Evolutionary conservation across 169 alveolate genomes (phyloP).

Genomic region (Plasmodium vinckei): DNA sequence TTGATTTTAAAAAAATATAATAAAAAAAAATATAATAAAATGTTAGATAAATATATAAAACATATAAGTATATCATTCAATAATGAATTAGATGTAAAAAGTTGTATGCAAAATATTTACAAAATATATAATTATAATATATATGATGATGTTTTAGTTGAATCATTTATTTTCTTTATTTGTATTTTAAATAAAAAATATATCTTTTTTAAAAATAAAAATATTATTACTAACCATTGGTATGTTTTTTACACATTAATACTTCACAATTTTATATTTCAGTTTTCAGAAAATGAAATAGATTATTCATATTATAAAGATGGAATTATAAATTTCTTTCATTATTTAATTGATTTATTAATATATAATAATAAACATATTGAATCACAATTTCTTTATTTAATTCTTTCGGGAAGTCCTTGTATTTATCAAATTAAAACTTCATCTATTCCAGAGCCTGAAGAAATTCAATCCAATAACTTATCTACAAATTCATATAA

Average conservation of each 20-base stretch:
- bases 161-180: slow-evolving; percentile 49
- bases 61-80: slow-evolving; percentile 9
- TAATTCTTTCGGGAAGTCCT: neutral
- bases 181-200: slow-evolving; percentile 39
- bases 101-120: slow-evolving; percentile 34
- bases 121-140: slow-evolving; percentile 55
- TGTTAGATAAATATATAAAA: slow-evolving; percentile 46
- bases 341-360: slow-evolving; percentile 23
- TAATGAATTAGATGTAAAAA: slow-evolving; percentile 38
- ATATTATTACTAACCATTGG: slow-evolving; percentile 45
- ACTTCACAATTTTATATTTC: slow-evolving; percentile 53
- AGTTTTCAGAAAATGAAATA: slow-evolving; percentile 36
- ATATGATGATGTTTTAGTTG: slow-evolving; percentile 13
- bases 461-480: too few species aligned
- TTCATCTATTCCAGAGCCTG: too few species aligned
- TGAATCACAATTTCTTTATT: slow-evolving; percentile 40
- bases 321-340: slow-evolving; percentile 26
- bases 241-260: slow-evolving; percentile 19
- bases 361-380: slow-evolving; percentile 3
- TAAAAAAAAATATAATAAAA: slow-evolving; percentile 38
- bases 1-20: slow-evolving; percentile 58
- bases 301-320: slow-evolving; percentile 27
- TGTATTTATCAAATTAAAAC: neutral
- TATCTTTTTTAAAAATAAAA: slow-evolving; percentile 34
- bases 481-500: too few species aligned